Evolutionary conservation across 2,329 filamentous ascomycete species (phyloP).

Genomic region (Cladosporium colombiae): DNA sequence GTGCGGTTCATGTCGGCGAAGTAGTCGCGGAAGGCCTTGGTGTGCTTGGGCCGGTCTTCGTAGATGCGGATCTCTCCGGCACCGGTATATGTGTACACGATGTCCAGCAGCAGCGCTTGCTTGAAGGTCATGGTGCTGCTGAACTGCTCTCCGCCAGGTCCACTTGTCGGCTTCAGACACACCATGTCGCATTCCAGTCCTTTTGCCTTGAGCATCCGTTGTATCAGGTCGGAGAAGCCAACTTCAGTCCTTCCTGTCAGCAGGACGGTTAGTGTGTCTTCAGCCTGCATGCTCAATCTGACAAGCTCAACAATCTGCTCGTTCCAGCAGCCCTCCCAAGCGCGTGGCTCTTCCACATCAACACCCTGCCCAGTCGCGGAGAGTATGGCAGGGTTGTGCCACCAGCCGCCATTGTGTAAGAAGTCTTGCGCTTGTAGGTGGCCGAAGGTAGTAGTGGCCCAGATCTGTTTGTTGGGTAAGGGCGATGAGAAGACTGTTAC

Average conservation of each 20-base stretch:
- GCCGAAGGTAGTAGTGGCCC: slow-evolving; percentile 77
- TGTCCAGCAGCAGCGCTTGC: slow-evolving; percentile 74
- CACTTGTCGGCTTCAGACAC: slow-evolving; percentile 79
- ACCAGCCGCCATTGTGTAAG: slow-evolving; percentile 88
- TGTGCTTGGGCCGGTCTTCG: slow-evolving; percentile 65
- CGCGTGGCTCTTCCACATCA: slow-evolving; percentile 77
- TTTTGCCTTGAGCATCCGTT: slow-evolving; percentile 76
- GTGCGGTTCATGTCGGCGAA: slow-evolving; percentile 73
- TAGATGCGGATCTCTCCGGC: slow-evolving; percentile 78
- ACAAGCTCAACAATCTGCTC: slow-evolving; percentile 81
- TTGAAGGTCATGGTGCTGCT: slow-evolving; percentile 88
- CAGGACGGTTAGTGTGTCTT: slow-evolving; percentile 80
- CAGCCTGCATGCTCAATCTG: slow-evolving; percentile 75
- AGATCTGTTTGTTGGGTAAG: slow-evolving; percentile 83
- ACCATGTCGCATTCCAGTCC: slow-evolving; percentile 85
- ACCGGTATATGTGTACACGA: slow-evolving; percentile 81
- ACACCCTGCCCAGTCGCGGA: slow-evolving; percentile 80
- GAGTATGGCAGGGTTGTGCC: slow-evolving; percentile 88
- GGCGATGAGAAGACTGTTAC: slow-evolving; percentile 81
- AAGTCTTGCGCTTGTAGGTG: slow-evolving; percentile 72
- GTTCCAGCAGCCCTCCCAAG: slow-evolving; percentile 96
- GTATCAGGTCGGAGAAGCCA: slow-evolving; percentile 75
- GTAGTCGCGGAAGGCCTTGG: slow-evolving; percentile 82
- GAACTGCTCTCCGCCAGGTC: slow-evolving; percentile 78
- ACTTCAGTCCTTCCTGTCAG: slow-evolving; percentile 82